These are phyloP conservation scores for Trichoderma gracile DNA, from an alignment of 2,329 filamentous ascomycete genomes.

Conservation along the genomic window DNA sequence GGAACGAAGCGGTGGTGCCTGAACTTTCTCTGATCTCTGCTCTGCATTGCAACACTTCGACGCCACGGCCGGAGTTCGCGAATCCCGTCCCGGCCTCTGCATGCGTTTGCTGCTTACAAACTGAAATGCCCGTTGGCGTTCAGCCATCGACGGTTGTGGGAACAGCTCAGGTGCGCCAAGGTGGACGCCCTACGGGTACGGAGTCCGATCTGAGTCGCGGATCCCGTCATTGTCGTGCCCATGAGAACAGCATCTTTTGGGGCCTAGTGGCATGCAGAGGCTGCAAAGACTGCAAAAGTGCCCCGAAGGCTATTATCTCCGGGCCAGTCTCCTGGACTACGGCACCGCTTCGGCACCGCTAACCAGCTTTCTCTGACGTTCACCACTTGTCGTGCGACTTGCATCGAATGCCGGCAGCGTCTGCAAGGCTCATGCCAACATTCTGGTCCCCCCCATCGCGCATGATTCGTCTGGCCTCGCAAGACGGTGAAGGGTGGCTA, in stretches of 20 bases:
- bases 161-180: background rate
- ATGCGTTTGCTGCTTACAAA: slow-evolving; percentile 7
- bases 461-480: background rate
- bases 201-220: slow-evolving; percentile 3
- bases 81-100: slow-evolving; percentile 7
- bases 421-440: background rate
- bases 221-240: slow-evolving; percentile 8
- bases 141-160: background rate
- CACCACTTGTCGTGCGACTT: background rate
- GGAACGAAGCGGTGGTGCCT: too few relatives aligned
- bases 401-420: background rate
- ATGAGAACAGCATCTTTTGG: background rate
- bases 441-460: background rate
- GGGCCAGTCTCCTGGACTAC: background rate
- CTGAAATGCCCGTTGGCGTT: background rate
- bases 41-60: background rate
- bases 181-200: slow-evolving; percentile 13
- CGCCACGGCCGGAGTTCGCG: background rate
- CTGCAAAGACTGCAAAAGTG: slow-evolving; percentile 7
- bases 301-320: slow-evolving; percentile 19
- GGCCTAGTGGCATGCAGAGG: background rate
- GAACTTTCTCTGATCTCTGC: too few relatives aligned
- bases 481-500: slow-evolving; percentile 4
- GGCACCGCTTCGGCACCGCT: slow-evolving; percentile 16
- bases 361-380: background rate